Evolutionary conservation across 2,329 filamentous ascomycete species (phyloP), one percentile per base, ranked within the genome.

Genomic region (Colletotrichum lindemuthianum): DNA sequence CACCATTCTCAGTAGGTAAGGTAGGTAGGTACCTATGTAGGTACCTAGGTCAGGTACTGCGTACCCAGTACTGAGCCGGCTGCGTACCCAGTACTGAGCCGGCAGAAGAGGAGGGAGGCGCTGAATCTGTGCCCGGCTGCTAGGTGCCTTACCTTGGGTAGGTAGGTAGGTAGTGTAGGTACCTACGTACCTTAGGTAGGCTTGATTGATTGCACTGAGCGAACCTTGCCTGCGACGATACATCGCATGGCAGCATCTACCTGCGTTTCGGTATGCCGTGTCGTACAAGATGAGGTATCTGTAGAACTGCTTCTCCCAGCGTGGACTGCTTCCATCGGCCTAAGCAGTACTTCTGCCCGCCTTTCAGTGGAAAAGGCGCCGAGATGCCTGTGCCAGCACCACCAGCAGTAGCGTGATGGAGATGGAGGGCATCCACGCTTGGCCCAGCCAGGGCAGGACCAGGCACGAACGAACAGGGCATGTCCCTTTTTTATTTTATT

Each of bases 321-420:
- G 24, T 24, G 24, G 24, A 24, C 24, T 24, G 24, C 24, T 24
- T 24, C 24, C 24, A 24, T 24, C 24, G 15, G 37, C 59, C 52
- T 45, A 37, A 49, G 59, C 59, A 61, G 59, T 24, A 49, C 32
- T 61, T 61, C 52, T 44, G 59, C 52, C 52, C 52, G 44, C 59
- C 52, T 49, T 57, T 49, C 56, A 60, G 37, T 60, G 60, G 54
- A 34, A 60, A 37, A 57, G 44, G 56, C 56, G 37, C 60, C 32
- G 39, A 39, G 41, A 15, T 49, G 55, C 60, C 60, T 63, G 60
- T 63, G 60, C 60, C 60, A 59, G 60, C 60, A 43, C 48, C 33
- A 49, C 24, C 56, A 53, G 33, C 15, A 48, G 49, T 48, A 59
- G 48, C 58, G 59, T 56, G 45, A 49, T 60, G n/a, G 44, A 36